phyloP scores from a whole-genome alignment of 257 asterid species.

The Solanum pinnatisectum region DNA sequence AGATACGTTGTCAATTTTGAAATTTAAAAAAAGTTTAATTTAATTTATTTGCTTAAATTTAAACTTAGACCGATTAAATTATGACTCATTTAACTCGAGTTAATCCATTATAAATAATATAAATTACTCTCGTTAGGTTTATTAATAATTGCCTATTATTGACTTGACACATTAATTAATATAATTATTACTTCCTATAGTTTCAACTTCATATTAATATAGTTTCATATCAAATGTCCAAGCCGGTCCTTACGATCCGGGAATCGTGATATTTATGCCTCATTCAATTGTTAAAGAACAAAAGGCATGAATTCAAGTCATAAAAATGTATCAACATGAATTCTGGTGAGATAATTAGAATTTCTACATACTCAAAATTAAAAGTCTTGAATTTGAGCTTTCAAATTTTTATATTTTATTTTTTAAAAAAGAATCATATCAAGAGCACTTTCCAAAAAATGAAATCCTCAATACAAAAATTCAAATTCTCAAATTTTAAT shows the following conservation, averaged over 20 bases:
- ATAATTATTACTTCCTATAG: no score
- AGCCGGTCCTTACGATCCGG: accelerated
- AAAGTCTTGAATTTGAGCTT: background rate
- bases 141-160: no score
- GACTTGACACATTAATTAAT: no score
- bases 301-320: background rate
- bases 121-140: no score
- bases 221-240: background rate
- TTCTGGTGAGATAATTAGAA: no score
- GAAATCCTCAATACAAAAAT: background rate
- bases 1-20: background rate
- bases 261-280: background rate
- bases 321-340: background rate
- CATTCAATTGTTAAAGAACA: background rate
- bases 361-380: no score
- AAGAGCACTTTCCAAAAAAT: background rate
- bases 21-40: background rate
- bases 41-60: no score
- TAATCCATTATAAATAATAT: no score
- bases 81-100: no score
- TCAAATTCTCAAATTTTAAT: background rate
- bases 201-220: no score
- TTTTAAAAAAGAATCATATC: no score
- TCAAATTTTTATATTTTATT: background rate
- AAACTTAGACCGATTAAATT: no score